Percentiles rank a stretch among this genome's conserved stretches.
Conservation (phyloP, 805 yeast species). For the Ogataea minuta region DNA sequence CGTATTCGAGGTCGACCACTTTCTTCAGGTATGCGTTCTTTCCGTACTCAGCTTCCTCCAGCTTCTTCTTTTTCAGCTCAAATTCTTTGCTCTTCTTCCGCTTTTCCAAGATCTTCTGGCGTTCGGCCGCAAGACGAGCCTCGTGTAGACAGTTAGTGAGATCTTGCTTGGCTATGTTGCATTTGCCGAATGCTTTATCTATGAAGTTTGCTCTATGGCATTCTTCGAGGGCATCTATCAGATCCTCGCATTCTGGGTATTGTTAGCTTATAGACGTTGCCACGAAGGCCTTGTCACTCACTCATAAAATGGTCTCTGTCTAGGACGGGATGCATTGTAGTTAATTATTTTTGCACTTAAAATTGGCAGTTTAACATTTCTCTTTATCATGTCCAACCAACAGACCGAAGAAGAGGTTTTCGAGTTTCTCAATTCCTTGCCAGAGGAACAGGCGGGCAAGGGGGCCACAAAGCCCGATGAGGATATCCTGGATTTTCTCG, state of each 20-base stretch:
- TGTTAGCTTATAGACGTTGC: not conserved
- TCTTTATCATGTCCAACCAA: slow-evolving; percentile 13
- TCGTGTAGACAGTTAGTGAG: slow-evolving; percentile 76
- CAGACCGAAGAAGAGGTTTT: slow-evolving; percentile 64
- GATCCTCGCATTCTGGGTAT: slow-evolving; percentile 62
- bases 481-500: slow-evolving; percentile 55
- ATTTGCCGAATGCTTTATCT: slow-evolving; percentile 72
- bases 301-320: slow-evolving; percentile 32
- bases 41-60: slow-evolving; percentile 79
- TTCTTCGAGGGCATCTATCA: slow-evolving; percentile 84
- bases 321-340: slow-evolving; percentile 33
- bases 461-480: slow-evolving; percentile 42
- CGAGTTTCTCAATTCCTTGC: slow-evolving; percentile 77
- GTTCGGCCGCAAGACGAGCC: slow-evolving; percentile 64
- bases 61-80: slow-evolving; percentile 55
- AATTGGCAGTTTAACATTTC: slow-evolving; percentile 1
- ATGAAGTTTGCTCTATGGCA: slow-evolving; percentile 75
- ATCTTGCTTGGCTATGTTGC: slow-evolving; percentile 82
- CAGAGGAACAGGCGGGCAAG: slow-evolving; percentile 43
- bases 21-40: slow-evolving; percentile 68
- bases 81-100: slow-evolving; percentile 54
- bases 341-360: slow-evolving; percentile 3
- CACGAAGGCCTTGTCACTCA: slow-evolving; percentile 17
- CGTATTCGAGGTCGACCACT: slow-evolving; percentile 53
- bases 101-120: slow-evolving; percentile 51